Evolutionary conservation across 306 rosid species (phyloP).

Genomic region (Lithocarpus polystachyus): DNA sequence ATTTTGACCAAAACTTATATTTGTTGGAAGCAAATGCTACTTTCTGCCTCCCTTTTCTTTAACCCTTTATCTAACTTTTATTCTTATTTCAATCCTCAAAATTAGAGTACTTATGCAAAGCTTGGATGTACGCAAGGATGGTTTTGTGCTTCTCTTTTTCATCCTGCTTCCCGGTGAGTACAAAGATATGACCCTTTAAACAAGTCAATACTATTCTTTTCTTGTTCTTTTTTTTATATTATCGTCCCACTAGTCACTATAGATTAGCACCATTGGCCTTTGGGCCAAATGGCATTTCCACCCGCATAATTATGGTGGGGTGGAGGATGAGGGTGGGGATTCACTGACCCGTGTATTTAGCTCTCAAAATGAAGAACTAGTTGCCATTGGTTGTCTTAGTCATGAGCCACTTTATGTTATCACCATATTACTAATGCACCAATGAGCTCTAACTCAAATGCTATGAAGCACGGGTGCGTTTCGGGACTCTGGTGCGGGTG

Average conservation of each 20-base stretch:
- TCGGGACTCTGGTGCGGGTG: no score
- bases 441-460: no score
- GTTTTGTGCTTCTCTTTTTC: conserved; percentile 62
- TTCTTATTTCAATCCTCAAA: conserved; percentile 13
- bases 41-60: neutral
- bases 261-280: neutral
- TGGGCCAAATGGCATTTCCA: no score
- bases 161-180: conserved; percentile 66
- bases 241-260: neutral
- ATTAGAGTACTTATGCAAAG: conserved; percentile 82
- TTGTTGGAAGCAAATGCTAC: conserved; percentile 5
- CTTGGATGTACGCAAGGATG: conserved; percentile 89
- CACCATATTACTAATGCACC: no score
- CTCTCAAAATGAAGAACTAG: no score
- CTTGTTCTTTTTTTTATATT: neutral
- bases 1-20: neutral
- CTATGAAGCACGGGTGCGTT: no score
- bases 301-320: no score
- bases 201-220: conserved; percentile 3
- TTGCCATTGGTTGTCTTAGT: no score
- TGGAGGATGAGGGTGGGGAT: no score
- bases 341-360: no score
- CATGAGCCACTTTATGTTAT: no score
- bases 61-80: no score
- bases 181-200: conserved; percentile 12